A percentile compares a stretch with the other conserved stretches of the same genome.
Evolutionary conservation across 2,329 filamentous ascomycete genomes (phyloP).

Genomic region (Calonectria pauciramosa): DNA sequence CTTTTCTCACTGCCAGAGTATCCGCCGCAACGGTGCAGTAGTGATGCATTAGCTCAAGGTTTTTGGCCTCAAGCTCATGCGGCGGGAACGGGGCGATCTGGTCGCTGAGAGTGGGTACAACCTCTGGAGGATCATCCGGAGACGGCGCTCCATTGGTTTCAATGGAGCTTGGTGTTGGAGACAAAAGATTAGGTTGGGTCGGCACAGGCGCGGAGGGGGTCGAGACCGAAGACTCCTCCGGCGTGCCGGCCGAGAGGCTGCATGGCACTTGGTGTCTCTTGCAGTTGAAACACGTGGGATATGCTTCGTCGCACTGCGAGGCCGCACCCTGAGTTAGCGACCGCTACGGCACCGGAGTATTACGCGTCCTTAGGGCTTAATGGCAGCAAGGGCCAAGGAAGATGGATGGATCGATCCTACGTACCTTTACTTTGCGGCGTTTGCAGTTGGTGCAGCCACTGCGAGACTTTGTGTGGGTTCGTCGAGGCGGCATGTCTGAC

Average conservation of each 20-base stretch:
- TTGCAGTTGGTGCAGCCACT: slow-evolving; percentile 51
- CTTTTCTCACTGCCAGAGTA: slow-evolving; percentile 38
- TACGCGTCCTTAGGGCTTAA: neutral
- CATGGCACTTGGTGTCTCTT: slow-evolving; percentile 45
- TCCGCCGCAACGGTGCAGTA: slow-evolving; percentile 45
- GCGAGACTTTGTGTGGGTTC: slow-evolving; percentile 51
- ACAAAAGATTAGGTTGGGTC: slow-evolving; percentile 29
- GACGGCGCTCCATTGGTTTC: slow-evolving; percentile 21
- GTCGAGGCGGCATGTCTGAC: slow-evolving; percentile 40
- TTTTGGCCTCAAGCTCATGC: slow-evolving; percentile 38
- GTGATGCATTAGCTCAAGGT: slow-evolving; percentile 50
- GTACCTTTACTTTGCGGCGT: slow-evolving; percentile 51
- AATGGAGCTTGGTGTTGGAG: slow-evolving; percentile 31
- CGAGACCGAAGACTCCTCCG: neutral
- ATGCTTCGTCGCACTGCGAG: slow-evolving; percentile 44
- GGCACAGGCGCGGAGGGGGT: neutral
- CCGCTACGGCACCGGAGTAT: neutral
- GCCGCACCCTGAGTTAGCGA: slow-evolving; percentile 14
- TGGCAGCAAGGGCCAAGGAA: neutral
- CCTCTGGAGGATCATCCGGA: slow-evolving; percentile 12
- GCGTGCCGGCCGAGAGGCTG: slow-evolving; percentile 38
- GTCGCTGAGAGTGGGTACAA: slow-evolving; percentile 31
- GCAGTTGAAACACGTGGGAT: slow-evolving; percentile 49
- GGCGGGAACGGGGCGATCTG: slow-evolving; percentile 42
- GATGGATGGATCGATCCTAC: slow-evolving; percentile 2